Percentiles rank a stretch among this genome's conserved stretches.
phyloP scores from a whole-genome alignment of 2,329 filamentous ascomycete species.

The Claviceps spartinae region DNA sequence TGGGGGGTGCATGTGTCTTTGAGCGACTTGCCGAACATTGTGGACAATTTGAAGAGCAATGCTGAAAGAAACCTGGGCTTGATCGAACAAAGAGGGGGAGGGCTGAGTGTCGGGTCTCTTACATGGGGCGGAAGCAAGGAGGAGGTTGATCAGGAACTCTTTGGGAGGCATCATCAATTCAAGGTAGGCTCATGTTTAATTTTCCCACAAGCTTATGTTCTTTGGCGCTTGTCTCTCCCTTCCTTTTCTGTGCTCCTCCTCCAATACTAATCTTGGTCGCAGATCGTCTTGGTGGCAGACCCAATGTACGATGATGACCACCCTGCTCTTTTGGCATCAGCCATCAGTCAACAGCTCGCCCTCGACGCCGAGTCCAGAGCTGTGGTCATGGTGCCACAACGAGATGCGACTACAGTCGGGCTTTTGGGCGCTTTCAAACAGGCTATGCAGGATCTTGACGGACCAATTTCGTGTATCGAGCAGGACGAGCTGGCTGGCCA shows the following conservation, averaged over 20 bases:
- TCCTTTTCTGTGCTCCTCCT: not conserved
- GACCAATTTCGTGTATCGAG: conserved; percentile 35
- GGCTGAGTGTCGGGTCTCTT: conserved; percentile 49
- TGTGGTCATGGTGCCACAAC: conserved; percentile 67
- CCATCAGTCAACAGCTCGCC: conserved; percentile 55
- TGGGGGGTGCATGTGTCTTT: conserved; percentile 55
- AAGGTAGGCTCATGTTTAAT: conserved; percentile 21
- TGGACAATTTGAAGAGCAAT: conserved; percentile 69
- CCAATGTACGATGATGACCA: conserved; percentile 78
- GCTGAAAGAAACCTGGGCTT: conserved; percentile 46
- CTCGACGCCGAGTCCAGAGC: conserved; percentile 44
- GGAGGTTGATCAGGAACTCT: conserved; percentile 30
- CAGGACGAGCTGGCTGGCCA: conserved; percentile 51
- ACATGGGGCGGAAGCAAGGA: conserved; percentile 53
- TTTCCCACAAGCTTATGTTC: too few species aligned
- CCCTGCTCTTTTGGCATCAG: conserved; percentile 56
- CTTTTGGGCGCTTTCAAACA: conserved; percentile 51
- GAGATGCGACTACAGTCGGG: conserved; percentile 50
- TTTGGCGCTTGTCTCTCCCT: not conserved
- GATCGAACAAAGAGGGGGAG: conserved; percentile 41
- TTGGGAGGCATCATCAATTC: conserved; percentile 36
- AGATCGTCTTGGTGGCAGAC: conserved; percentile 74
- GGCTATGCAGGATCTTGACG: conserved; percentile 41
- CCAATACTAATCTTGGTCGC: not conserved
- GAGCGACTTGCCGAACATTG: conserved; percentile 75